Evolutionary conservation across 306 rosid genomes (phyloP).

Genomic region (Prunus campanulata): DNA sequence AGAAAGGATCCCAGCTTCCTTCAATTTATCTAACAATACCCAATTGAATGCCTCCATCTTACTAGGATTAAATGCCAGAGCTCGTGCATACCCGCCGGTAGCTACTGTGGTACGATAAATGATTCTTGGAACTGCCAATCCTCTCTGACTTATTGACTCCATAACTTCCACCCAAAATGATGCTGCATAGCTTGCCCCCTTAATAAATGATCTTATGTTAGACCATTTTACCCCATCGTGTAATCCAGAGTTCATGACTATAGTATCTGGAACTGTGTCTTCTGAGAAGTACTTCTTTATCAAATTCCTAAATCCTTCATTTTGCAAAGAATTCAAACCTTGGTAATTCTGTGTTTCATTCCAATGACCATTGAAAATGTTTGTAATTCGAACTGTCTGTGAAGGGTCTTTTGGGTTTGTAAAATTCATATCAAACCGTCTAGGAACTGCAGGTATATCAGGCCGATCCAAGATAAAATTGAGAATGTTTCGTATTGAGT

Average conservation of each 20-base stretch:
- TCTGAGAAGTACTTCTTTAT: conserved; percentile 64
- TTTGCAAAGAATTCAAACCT: conserved; percentile 76
- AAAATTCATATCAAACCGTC: conserved; percentile 73
- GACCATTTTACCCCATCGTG: conserved; percentile 75
- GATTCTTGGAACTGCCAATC: conserved; percentile 57
- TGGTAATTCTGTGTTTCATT: conserved; percentile 74
- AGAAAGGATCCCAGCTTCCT: conserved; percentile 49
- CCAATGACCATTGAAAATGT: conserved; percentile 97
- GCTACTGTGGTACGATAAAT: conserved; percentile 77
- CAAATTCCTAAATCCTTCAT: conserved; percentile 64
- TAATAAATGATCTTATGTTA: conserved; percentile 59
- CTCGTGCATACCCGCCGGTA: conserved; percentile 79
- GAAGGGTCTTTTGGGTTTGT: conserved; percentile 70
- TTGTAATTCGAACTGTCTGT: conserved; percentile 75
- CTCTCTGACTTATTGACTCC: conserved; percentile 55
- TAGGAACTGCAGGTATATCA: conserved; percentile 57
- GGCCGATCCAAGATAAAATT: conserved; percentile 75
- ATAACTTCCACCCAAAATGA: conserved; percentile 69
- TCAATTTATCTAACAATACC: conserved; percentile 63
- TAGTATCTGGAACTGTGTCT: conserved; percentile 63
- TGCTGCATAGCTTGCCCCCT: conserved; percentile 69
- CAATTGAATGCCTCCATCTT: conserved; percentile 86
- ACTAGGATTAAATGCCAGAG: conserved; percentile 70
- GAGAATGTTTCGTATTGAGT: conserved; percentile 74
- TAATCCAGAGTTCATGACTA: conserved; percentile 85